Base-by-base conservation (phyloP, 176 grass and related monocot species). In the Themeda triandra region DNA sequence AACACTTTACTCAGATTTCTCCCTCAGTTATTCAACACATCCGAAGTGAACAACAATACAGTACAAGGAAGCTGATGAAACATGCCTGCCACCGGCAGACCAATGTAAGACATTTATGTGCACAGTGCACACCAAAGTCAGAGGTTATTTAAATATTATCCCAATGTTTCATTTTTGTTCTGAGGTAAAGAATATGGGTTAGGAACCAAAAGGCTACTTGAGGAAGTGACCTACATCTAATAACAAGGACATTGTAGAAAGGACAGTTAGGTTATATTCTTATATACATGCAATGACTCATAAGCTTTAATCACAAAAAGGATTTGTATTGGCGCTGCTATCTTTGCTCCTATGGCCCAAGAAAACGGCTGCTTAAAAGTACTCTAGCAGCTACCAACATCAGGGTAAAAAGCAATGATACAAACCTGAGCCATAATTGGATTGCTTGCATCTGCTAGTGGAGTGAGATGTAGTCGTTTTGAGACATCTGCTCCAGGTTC, bases 341-440 rank as follows among this genome's bases (percentile, higher is more conserved):
- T 64, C 62, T 30, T 64, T 19, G 24, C 19, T 48, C 46, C 66
- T 69, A 69, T n/a, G 35, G 23, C 40, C 32, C 54, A 80, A 66
- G 24, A 8, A 36, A 35, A 72, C 40, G 14, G 18, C 46, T 23
- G 35, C n/a, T 39, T 17, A 77, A 62, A 36, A 80, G 14, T 74
- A 32, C 71, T 21, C 24, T 71, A 86, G 67, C 42, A 66, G 13
- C 17, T 36, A 53, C n/a, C 37, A 29, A 29, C 30, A 79, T 27
- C 53, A 42, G 33, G 19, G 63, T 42, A 78, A 68, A 86, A n/a
- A 30, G 71, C 51, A 66, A 75, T 17, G 33, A 58, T 31, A 40
- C 80, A 72, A 35, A 99, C 96, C 93, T 99, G 96, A 75, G 93
- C 91, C 89, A 99, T 92, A 82, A 99, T 94, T 32, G 96, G 96